Base-by-base conservation (phyloP, 2,329 filamentous ascomycete genomes). In the Plectosphaerella sp. region DNA sequence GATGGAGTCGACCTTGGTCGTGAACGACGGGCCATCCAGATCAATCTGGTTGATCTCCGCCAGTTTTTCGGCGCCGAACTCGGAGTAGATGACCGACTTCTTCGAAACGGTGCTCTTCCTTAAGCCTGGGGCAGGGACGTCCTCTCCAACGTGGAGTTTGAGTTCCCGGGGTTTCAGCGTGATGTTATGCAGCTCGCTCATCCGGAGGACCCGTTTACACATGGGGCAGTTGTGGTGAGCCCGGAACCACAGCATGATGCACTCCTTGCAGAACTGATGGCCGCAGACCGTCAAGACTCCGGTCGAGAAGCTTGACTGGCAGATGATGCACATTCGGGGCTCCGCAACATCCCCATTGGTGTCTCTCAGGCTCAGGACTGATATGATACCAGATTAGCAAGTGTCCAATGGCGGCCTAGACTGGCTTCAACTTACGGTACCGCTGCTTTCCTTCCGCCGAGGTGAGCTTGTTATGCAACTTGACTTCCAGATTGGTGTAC, bases 241-340 rank as follows among this genome's bases (percentile, higher is more conserved):
- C 52, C 74, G 77, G 73, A 87, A 90, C 94, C 94, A 97, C 12
- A 84, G 60, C 37, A 78, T 76, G 59, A 97, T 86, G 67, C 94
- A 97, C 25, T 90, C 88, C 62, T 90, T 91, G 73, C 93, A 97
- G 65, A 91, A 97, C 57, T 91, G 84, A 64, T 99, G 94, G 0
- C 93, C 93, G 65, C 94, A 97, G 1, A 91, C 80, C 0, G 93
- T 97, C 55, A 93, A 75, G 49, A 88, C 83, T 50, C 93, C 93
- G n/a, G 84, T 74, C 53, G 87, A 84, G 61, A 97, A 96, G 0
- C 76, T 64, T 11, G 80, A 79, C 62, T 89, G 86, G 65, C 94
- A 99, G 59, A 99, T 97, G 51, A 95, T 82, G 65, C 94, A 99
- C 48, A 88, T 84, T 28, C 83, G 80, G 7, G 83, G 75, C 52